Percentiles rank a stretch among this genome's conserved stretches.
Evolutionary conservation across 2,329 filamentous ascomycete species (phyloP).

Genomic region (Hypomyces rosellus): DNA sequence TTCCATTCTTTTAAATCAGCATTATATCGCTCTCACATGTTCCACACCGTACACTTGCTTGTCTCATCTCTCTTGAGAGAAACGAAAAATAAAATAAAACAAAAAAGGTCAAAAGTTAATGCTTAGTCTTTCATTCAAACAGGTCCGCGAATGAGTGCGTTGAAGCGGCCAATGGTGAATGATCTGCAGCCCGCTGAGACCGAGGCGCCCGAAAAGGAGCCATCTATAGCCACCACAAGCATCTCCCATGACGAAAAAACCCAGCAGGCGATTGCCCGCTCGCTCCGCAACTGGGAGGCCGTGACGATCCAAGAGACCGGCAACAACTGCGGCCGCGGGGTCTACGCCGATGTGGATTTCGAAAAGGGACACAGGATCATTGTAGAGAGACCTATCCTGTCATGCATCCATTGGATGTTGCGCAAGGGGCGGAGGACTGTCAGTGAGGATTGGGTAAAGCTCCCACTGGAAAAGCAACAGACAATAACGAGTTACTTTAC

Average conservation of each 20-base stretch:
- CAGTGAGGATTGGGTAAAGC: conserved; percentile 13
- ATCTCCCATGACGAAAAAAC: conserved; percentile 1
- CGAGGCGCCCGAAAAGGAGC: not conserved
- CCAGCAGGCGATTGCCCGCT: not conserved
- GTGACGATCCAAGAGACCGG: conserved; percentile 10
- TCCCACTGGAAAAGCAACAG: conserved; percentile 1
- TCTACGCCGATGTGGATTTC: conserved; percentile 16
- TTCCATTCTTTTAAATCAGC: not conserved
- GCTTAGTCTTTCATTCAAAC: no score
- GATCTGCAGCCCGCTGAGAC: not conserved
- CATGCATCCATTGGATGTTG: conserved; percentile 12
- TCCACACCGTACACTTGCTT: not conserved
- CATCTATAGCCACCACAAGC: not conserved
- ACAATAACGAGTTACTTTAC: conserved; percentile 2
- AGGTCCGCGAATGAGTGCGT: not conserved
- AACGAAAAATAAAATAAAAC: no score
- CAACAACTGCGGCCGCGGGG: conserved; percentile 11
- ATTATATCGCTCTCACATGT: not conserved
- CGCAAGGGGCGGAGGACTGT: conserved; percentile 5
- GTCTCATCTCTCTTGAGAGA: no score
- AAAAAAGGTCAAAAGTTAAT: no score
- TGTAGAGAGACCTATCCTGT: conserved; percentile 14
- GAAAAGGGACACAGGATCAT: conserved; percentile 13
- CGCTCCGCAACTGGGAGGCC: conserved; percentile 10
- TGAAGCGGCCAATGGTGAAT: not conserved